Evolutionary conservation across 345 rosid species (phyloP), one percentile per base, ranked within the genome.

Genomic region (Schrenkiella parvula): DNA sequence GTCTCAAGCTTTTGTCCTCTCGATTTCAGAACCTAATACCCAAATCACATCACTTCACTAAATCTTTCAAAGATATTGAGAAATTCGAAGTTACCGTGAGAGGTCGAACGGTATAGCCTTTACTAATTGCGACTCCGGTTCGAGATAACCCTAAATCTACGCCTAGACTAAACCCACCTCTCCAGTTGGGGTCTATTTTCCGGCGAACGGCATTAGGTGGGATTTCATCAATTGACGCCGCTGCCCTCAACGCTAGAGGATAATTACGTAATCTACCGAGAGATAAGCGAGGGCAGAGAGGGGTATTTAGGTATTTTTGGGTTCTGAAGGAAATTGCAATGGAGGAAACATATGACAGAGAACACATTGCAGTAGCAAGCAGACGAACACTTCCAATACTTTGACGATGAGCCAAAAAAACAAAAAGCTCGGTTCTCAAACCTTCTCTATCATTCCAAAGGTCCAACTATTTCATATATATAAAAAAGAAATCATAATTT

Each of bases 101-200:
- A 17, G 95, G 97, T 58, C 91, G 87, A 72, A 87, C 42, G 18
- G 84, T 61, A 82, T 81, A 93, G 68, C 97, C 96, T 72, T 91
- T 89, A 81, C 95, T 86, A 39, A 93, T 60, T 14, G 96, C 98
- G 67, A 93, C 62, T 72, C 96, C 96, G 4, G 96, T 89, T 60
- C 85, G 81, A 77, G 95, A 86, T 44, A 82, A 67, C 2, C 96
- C 97, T 87, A 93, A 71, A 79, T 93, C 96, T 15, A 91, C 83
- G 12, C 96, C 98, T 6, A 93, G 82, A 66, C 97, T 91, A 76
- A 91, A 93, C 66, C 98, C 98, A 35, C 93, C 89, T 68, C 87
- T 81, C 95, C 96, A 93, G 8, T 59, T 65, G 0, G 67, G 75
- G 77, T 91, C 87, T 21, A 1, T 73, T 78, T 77, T 79, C 82